phyloP scores from a whole-genome alignment of 345 rosid genomes.

The Bruguiera sexangula region DNA sequence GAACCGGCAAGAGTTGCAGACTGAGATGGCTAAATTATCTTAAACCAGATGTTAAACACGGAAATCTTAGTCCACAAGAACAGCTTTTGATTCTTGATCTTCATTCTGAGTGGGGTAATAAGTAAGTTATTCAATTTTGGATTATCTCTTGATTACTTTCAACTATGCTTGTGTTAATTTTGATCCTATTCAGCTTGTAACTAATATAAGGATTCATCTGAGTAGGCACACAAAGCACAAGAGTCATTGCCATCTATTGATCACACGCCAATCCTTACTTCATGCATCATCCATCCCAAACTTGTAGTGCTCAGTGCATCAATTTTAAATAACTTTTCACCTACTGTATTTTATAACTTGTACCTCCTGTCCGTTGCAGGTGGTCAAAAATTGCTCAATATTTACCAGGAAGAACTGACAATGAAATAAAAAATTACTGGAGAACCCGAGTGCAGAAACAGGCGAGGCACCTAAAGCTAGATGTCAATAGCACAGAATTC shows the following conservation, averaged over 20 bases:
- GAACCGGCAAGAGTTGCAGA: slow-evolving; percentile 95
- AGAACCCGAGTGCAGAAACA: slow-evolving; percentile 92
- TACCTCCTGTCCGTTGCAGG: slow-evolving; percentile 23
- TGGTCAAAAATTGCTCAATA: slow-evolving; percentile 94
- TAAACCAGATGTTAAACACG: slow-evolving; percentile 89
- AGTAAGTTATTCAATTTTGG: slow-evolving; percentile 32
- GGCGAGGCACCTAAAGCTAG: slow-evolving; percentile 76
- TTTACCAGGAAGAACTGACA: slow-evolving; percentile 90
- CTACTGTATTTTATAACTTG: not conserved
- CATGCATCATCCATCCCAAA: too few species aligned
- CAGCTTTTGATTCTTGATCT: slow-evolving; percentile 91
- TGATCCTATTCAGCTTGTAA: too few species aligned
- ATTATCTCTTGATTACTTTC: too few species aligned
- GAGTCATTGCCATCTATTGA: too few species aligned
- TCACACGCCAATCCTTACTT: too few species aligned
- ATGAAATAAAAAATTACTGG: slow-evolving; percentile 97
- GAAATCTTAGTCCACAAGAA: slow-evolving; percentile 81
- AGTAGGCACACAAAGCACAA: too few species aligned
- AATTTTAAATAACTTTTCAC: too few species aligned
- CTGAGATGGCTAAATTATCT: slow-evolving; percentile 94
- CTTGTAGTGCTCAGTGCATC: too few species aligned
- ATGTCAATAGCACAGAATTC: slow-evolving; percentile 83
- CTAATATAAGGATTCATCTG: too few species aligned
- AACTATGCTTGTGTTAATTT: too few species aligned
- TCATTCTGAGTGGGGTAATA: slow-evolving; percentile 92